phyloP scores from a whole-genome alignment of 257 asterid genomes.

The Solanum clarkiae region DNA sequence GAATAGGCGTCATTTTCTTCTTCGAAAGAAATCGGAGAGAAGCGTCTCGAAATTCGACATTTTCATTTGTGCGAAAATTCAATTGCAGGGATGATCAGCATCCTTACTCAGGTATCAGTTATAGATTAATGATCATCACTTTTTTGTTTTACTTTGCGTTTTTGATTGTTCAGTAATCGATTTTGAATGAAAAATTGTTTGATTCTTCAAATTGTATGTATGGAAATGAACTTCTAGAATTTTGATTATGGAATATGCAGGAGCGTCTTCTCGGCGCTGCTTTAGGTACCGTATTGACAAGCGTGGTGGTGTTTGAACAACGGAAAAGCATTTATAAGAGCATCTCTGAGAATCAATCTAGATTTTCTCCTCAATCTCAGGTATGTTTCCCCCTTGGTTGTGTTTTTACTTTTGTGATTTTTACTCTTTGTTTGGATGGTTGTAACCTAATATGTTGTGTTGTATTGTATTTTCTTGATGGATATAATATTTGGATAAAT shows the following conservation, averaged over 20 bases:
- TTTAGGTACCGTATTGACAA: slow-evolving; percentile 44
- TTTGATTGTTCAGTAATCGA: neutral
- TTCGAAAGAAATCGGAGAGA: neutral
- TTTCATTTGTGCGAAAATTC: neutral
- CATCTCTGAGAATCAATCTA: slow-evolving; percentile 31
- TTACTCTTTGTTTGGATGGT: too few species aligned
- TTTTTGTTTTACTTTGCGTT: neutral
- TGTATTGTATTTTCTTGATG: too few species aligned
- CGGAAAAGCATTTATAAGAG: slow-evolving; percentile 43
- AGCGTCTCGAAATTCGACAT: neutral
- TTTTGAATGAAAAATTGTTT: neutral
- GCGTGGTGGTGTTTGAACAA: slow-evolving; percentile 49
- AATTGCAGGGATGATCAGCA: slow-evolving; percentile 46
- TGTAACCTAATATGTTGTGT: too few species aligned
- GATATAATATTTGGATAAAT: too few species aligned
- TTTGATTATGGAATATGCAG: slow-evolving; percentile 19
- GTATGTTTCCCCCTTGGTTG: neutral
- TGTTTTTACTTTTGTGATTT: too few species aligned
- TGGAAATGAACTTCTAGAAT: neutral
- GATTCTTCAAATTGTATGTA: neutral
- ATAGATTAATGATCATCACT: neutral
- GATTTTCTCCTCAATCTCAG: slow-evolving; percentile 18
- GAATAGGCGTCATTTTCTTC: neutral
- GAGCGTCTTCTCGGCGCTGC: slow-evolving; percentile 87
- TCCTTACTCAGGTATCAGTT: slow-evolving; percentile 53